Conservation (phyloP, 371 early-diverging fungal species). For the Mortierella sp. region DNA sequence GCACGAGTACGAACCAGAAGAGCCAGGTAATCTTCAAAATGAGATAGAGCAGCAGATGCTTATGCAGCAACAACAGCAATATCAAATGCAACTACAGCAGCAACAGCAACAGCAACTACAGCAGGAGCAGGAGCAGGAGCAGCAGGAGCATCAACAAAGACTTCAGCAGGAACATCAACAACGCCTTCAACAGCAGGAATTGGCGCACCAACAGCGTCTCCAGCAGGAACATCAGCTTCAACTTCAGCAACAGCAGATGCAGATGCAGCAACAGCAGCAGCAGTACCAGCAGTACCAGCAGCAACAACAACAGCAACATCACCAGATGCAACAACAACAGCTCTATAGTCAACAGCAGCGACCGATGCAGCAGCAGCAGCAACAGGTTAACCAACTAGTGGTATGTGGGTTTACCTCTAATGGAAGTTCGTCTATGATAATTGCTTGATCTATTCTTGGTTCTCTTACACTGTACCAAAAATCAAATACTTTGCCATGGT, state of each 20-base stretch:
- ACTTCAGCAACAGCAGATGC: slow-evolving; percentile 46
- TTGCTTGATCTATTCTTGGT: too few species aligned
- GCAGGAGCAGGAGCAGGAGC: slow-evolving; percentile 16
- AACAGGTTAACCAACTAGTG: slow-evolving; percentile 24
- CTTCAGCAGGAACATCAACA: slow-evolving; percentile 37
- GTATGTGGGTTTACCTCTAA: slow-evolving; percentile 1
- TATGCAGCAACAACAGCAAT: slow-evolving; percentile 29
- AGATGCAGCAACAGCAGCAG: slow-evolving; percentile 36
- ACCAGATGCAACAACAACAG: slow-evolving; percentile 42
- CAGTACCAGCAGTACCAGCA: slow-evolving; percentile 54
- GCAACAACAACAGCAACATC: slow-evolving; percentile 18
- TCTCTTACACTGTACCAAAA: slow-evolving; percentile 7
- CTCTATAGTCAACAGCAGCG: slow-evolving; percentile 35
- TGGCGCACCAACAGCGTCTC: slow-evolving; percentile 27
- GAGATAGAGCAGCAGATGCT: slow-evolving; percentile 53
- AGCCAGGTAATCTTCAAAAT: slow-evolving; percentile 34
- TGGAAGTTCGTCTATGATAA: too few species aligned
- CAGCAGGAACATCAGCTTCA: slow-evolving; percentile 46
- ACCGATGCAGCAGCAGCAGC: slow-evolving; percentile 9
- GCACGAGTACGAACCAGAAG: slow-evolving; percentile 43
- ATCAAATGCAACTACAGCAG: slow-evolving; percentile 24
- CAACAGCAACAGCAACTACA: slow-evolving; percentile 26
- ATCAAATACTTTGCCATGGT: background rate
- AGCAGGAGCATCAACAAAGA: slow-evolving; percentile 15
- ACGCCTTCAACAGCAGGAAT: slow-evolving; percentile 33